Evolutionary conservation across 805 yeast genomes (phyloP), one percentile per base, ranked within the genome.

Genomic region (Ogataea allantospora): DNA sequence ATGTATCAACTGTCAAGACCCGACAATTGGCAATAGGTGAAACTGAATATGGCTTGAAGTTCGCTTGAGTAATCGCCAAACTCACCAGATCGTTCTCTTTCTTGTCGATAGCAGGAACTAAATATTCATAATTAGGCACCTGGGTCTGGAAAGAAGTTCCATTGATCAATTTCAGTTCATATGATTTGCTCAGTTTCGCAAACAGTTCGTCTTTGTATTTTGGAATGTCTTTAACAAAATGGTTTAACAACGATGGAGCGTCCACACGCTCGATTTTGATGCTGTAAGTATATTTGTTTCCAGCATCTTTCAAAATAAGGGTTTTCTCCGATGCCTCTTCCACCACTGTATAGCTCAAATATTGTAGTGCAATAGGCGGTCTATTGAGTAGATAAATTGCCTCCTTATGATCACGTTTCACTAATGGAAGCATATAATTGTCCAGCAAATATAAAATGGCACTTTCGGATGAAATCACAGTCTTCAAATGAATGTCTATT

Each of bases 381-480:
- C 42, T 51, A 23, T 43, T 44, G 29, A 60, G 33, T 1, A 51
- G 23, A 19, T 45, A 57, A 7, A 42, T 41, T n/a, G 48, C 42
- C 2, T 33, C 43, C 10, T 45, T 52, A 16, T 40, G 44, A n/a
- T 44, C 52, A 11, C 47, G 42, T 24, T 47, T 53, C 2, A 47
- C 29, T 24, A 59, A 35, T 4, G 56, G 53, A 7, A 57, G 44
- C 17, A 60, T 30, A 37, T 55, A 59, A 30, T 58, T 58, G 44
- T 60, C 65, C 48, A 71, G 65, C 17, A 70, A 66, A 35, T 66
- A 67, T 23, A 74, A 54, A 15, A 65, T 54, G 18, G 72, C 62
- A 40, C 66, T 60, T 47, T 70, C 73, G 48, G 72, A 63, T 2
- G 72, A 66, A 26, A 67, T 55, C 20, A 46, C 39, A 4, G 40